A percentile compares a stretch with the other conserved stretches of the same genome.
phyloP scores from a whole-genome alignment of 257 asterid genomes.

The Knoxia roxburghii region DNA sequence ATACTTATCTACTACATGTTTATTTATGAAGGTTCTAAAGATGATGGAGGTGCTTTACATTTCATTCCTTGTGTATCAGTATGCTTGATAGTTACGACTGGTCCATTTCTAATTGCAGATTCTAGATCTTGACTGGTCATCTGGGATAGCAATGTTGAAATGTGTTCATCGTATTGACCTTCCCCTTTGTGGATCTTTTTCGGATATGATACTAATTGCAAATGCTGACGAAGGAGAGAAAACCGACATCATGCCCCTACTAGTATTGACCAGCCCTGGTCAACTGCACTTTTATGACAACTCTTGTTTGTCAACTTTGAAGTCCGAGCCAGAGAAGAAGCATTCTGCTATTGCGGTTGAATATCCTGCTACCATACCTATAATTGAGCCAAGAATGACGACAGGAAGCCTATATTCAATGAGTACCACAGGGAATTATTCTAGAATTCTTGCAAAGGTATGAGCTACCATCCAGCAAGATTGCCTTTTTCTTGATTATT shows the following conservation, averaged over 20 bases:
- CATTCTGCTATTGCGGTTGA: conserved; percentile 42
- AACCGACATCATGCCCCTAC: conserved; percentile 42
- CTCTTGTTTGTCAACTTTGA: conserved; percentile 52
- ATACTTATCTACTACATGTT: background rate
- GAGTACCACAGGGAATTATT: conserved; percentile 30
- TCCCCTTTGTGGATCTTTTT: conserved; percentile 79
- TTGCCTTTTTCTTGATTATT: background rate
- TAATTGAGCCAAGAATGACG: conserved; percentile 74
- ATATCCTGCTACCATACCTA: conserved; percentile 67
- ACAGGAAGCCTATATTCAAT: conserved; percentile 50
- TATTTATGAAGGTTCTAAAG: background rate
- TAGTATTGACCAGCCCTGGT: conserved; percentile 85
- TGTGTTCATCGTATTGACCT: conserved; percentile 82
- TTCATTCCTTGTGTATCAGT: background rate
- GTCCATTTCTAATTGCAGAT: conserved; percentile 41
- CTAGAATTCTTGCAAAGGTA: conserved; percentile 56
- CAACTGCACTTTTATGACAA: conserved; percentile 67
- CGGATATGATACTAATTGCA: conserved; percentile 56
- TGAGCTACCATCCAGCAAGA: conserved; percentile 3
- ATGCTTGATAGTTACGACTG: background rate
- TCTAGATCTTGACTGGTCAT: conserved; percentile 94
- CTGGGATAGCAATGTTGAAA: conserved; percentile 71
- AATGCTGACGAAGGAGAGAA: conserved; percentile 43
- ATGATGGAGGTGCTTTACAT: background rate
- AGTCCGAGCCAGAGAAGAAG: conserved; percentile 52